Evolutionary conservation across 768 basidiomycete genomes (phyloP), one percentile per base, ranked within the genome.

Genomic region (Mycena haematopus): DNA sequence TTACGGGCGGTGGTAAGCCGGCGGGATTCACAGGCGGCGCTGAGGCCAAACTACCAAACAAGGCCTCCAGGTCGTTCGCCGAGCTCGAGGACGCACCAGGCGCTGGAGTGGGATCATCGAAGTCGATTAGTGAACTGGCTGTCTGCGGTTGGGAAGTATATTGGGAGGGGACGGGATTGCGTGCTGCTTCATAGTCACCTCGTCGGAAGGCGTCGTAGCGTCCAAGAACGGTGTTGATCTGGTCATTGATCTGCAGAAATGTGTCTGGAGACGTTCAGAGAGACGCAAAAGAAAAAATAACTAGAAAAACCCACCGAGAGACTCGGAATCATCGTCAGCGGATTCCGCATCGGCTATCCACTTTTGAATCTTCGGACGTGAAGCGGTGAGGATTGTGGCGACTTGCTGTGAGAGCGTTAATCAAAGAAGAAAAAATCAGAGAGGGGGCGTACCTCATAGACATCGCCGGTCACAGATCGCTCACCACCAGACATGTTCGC

Each of bases 311-410:
- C 62, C 70, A 95, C 94, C 92, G 67, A 98, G 85, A 33, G 93
- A 92, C 66, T 95, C 94, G 3, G 93, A 86, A 75, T 96, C 94
- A 42, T 95, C 90, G 2, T 96, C 94, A 42, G 93, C 89, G 2
- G 87, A 82, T 69, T 95, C 91, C 19, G 94, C 95, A 68, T 98
- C 95, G 11, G 91, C 93, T 60, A 99, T 92, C 96, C 97, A 99
- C 71, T 95, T 96, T 76, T 99, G 97, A 47, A 99, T 85, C 78
- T 92, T 98, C 0, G 97, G 97, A 50, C 95, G 84, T 2, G 96
- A 95, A 47, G 84, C 83, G 29, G 79, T 81, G 15, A 97, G 84
- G 40, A 96, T 88, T 0, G 86, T 78, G 0, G 96, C 91, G 2
- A 99, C 95, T 89, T 99, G 97, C 90, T 93, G 69, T 31, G 65